These are phyloP conservation scores for Entamoeba histolytica DNA, from an alignment of 208 protist species.

Conservation along the genomic window DNA sequence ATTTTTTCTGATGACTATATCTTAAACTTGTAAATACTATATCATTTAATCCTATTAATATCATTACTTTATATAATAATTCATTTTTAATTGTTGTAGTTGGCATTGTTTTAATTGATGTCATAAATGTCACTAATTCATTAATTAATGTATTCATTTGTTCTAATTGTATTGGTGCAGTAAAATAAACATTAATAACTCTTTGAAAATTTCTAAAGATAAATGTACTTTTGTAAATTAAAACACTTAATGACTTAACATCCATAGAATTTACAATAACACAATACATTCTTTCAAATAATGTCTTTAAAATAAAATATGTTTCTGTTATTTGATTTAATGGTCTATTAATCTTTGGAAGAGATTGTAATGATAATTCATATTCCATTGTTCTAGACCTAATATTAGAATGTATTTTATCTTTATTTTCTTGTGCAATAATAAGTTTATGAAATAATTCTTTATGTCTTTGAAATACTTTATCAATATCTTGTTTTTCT, in stretches of 20 bases:
- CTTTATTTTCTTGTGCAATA: background rate
- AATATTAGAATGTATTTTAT: background rate
- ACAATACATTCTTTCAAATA: background rate
- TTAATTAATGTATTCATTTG: background rate
- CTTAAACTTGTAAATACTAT: no score
- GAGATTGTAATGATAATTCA: background rate
- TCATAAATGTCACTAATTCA: background rate
- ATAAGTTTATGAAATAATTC: background rate
- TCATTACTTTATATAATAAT: no score
- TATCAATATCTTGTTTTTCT: background rate
- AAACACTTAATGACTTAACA: background rate
- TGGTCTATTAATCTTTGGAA: background rate
- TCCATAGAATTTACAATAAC: background rate
- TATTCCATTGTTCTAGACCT: background rate
- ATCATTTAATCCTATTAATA: no score
- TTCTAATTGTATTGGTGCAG: background rate
- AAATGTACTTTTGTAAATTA: background rate
- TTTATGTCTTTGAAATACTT: background rate
- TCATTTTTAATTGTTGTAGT: no score
- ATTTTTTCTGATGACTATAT: no score
- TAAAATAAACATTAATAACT: background rate
- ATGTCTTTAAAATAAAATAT: background rate
- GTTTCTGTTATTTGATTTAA: background rate
- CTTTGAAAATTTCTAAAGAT: background rate
- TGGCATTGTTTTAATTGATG: no score